Percentiles rank a stretch among this genome's conserved stretches.
These are phyloP conservation scores for Talaromyces liani DNA, from an alignment of 495 filamentous ascomycete genomes.

Conservation along the genomic window DNA sequence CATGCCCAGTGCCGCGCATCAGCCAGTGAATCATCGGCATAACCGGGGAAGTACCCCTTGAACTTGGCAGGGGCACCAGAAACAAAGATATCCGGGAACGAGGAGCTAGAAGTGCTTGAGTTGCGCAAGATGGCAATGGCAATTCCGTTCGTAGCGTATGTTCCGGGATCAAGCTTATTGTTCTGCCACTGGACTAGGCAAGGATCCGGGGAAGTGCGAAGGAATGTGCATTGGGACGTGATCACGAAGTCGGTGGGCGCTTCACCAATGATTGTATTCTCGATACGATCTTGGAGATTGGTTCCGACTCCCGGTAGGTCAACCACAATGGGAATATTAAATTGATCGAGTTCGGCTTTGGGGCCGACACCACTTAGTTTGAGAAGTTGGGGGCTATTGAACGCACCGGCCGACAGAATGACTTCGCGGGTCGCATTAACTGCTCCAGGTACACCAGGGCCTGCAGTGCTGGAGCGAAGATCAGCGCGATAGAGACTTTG, in stretches of 20 bases:
- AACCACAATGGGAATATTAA: slow-evolving; percentile 29
- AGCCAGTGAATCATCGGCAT: slow-evolving; percentile 21
- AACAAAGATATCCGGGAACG: neutral
- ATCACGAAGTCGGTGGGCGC: neutral
- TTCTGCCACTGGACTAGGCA: neutral
- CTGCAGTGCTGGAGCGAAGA: neutral
- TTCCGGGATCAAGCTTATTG: neutral
- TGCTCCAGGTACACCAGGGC: neutral
- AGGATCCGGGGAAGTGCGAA: neutral
- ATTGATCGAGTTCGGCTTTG: slow-evolving; percentile 16
- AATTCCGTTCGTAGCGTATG: neutral
- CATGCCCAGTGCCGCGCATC: slow-evolving; percentile 32
- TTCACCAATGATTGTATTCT: neutral
- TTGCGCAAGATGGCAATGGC: neutral
- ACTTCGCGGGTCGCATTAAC: slow-evolving; percentile 36
- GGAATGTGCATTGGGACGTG: neutral
- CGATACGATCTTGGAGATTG: slow-evolving; percentile 50
- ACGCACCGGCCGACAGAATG: slow-evolving; percentile 43
- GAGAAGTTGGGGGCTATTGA: slow-evolving; percentile 46
- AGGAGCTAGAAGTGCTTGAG: neutral
- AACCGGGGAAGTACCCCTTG: slow-evolving; percentile 25
- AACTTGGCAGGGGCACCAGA: neutral
- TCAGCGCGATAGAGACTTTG: slow-evolving; percentile 49
- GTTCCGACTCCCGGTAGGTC: slow-evolving; percentile 45
- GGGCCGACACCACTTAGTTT: slow-evolving; percentile 55